Percentiles rank a stretch among this genome's conserved stretches.
phyloP scores from a whole-genome alignment of 805 yeast genomes.

The Cyberlindnera maritima region DNA sequence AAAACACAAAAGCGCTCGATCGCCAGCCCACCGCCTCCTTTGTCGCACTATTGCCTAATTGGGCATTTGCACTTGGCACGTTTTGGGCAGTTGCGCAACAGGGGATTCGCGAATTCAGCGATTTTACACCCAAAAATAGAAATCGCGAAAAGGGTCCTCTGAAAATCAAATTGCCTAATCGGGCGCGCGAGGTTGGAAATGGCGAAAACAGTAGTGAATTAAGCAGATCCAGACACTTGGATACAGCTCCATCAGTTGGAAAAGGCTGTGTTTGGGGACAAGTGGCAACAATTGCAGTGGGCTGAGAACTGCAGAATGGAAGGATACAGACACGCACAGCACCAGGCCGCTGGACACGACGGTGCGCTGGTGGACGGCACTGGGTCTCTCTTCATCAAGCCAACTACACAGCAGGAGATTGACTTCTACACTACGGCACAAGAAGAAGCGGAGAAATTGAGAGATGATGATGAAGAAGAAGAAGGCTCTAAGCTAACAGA shows the following conservation, averaged over 20 bases:
- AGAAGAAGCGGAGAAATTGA: slow-evolving; percentile 15
- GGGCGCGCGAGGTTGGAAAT: too few species aligned
- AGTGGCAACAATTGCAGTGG: too few species aligned
- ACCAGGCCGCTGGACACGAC: slow-evolving; percentile 91
- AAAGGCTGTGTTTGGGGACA: too few species aligned
- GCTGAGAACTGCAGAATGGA: too few species aligned
- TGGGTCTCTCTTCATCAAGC: slow-evolving; percentile 73
- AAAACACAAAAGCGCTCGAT: background rate
- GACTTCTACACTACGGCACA: slow-evolving; percentile 59
- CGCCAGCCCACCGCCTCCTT: background rate
- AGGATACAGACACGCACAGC: slow-evolving; percentile 29
- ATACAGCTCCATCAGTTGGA: too few species aligned
- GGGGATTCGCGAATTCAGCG: too few species aligned
- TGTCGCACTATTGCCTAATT: background rate
- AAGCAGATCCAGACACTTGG: too few species aligned
- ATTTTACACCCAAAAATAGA: too few species aligned
- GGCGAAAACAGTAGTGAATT: too few species aligned
- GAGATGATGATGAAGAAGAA: slow-evolving; percentile 26
- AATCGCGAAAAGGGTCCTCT: too few species aligned
- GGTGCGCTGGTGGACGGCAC: slow-evolving; percentile 65
- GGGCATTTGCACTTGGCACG: background rate
- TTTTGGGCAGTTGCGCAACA: background rate
- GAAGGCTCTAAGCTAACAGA: slow-evolving; percentile 38
- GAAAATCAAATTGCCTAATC: too few species aligned
- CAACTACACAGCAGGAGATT: slow-evolving; percentile 60